Conservation (phyloP, 257 asterid genomes). For the Nicotiana noctiflora region DNA sequence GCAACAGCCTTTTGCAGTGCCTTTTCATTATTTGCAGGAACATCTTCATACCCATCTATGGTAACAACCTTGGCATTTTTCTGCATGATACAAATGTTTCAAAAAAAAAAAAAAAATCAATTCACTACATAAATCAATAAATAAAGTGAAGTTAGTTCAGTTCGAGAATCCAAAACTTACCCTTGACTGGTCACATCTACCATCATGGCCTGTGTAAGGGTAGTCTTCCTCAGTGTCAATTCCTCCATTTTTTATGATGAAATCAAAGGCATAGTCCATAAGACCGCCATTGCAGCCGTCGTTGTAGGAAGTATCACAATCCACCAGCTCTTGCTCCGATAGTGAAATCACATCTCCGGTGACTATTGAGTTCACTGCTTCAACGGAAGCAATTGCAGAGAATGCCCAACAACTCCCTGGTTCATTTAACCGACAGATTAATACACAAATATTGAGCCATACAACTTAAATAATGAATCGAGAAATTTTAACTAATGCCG, state of each 20-base stretch:
- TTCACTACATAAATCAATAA: neutral
- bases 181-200: conserved; percentile 37
- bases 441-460: neutral
- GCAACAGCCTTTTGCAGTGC: conserved; percentile 26
- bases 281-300: conserved; percentile 62
- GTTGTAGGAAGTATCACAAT: conserved; percentile 42
- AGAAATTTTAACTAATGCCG: too few species aligned
- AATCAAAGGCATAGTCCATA: conserved; percentile 59
- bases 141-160: neutral
- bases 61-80: conserved; percentile 27
- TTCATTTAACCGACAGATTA: conserved; percentile 7
- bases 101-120: neutral
- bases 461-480: neutral
- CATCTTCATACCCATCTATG: conserved; percentile 23
- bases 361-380: conserved; percentile 41
- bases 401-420: conserved; percentile 73
- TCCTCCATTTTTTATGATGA: conserved; percentile 56
- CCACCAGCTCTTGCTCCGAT: conserved; percentile 62
- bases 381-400: conserved; percentile 50
- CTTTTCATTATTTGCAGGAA: conserved; percentile 15
- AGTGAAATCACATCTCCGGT: conserved; percentile 42
- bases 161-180: conserved; percentile 20
- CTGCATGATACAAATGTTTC: conserved; percentile 6
- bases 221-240: conserved; percentile 52
- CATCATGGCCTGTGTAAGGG: conserved; percentile 44